phyloP scores from a whole-genome alignment of 2,329 filamentous ascomycete species.

The Rhynchosporium graminicola region DNA sequence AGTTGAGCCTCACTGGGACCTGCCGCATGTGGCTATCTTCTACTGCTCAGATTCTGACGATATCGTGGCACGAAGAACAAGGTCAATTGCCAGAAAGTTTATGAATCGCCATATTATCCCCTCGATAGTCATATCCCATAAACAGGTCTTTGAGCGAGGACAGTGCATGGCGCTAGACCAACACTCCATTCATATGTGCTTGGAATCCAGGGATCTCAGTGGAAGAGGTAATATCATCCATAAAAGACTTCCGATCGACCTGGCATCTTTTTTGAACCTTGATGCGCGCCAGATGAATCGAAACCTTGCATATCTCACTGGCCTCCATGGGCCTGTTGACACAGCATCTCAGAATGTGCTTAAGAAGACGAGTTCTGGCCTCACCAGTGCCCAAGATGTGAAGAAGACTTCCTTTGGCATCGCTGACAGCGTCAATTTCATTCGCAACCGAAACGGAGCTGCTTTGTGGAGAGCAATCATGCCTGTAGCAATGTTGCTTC shows the following conservation, averaged over 20 bases:
- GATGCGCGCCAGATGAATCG: constrained; percentile 56
- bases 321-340: constrained; percentile 35
- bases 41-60: constrained; percentile 50
- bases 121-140: constrained; percentile 51
- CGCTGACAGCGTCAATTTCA: constrained; percentile 27
- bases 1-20: constrained; percentile 47
- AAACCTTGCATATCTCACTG: constrained; percentile 52
- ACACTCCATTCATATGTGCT: constrained; percentile 49
- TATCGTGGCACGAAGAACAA: constrained; percentile 42
- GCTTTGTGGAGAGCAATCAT: constrained; percentile 34
- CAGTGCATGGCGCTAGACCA: constrained; percentile 44
- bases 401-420: constrained; percentile 32
- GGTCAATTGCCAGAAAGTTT: constrained; percentile 48
- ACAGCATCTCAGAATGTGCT: not conserved
- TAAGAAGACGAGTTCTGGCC: constrained; percentile 21
- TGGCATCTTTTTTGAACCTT: constrained; percentile 51
- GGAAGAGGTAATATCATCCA: constrained; percentile 42
- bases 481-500: constrained; percentile 32
- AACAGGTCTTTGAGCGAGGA: constrained; percentile 43
- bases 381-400: constrained; percentile 20
- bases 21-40: constrained; percentile 53
- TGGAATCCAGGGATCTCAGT: constrained; percentile 46
- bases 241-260: constrained; percentile 50
- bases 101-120: constrained; percentile 50
- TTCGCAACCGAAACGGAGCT: constrained; percentile 25